Base-by-base conservation (phyloP, 1,284 basidiomycete species). In the Sanghuangporus sanghuang region DNA sequence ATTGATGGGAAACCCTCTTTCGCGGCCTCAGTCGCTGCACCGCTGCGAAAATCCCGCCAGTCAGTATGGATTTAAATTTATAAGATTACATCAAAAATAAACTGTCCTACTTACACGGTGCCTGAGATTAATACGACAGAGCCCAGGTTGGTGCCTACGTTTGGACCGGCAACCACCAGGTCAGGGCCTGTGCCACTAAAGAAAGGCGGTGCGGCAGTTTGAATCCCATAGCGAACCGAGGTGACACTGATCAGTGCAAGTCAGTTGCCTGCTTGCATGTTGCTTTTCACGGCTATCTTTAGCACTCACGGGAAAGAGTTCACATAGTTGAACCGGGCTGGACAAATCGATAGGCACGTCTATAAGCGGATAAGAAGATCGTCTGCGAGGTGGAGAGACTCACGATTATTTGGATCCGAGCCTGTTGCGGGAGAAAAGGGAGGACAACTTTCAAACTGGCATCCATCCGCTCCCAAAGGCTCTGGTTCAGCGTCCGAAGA, bases 131-230 rank as follows among this genome's bases (percentile, higher is more conserved):
- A 65, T 4, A 70, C 66, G 1, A 77, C 78, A 18, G 79, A 71
- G 14, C 39, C 39, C 7, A 23, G 69, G 76, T 73, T 65, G 79
- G 78, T 78, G 57, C 81, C 81, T n/a, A 84, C 76, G 68, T 85
- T 84, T 0, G 78, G 77, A 0, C 82, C 83, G 66, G 77, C 77
- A 12, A 85, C 75, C 5, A 84, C 77, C 40, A 85, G 74, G 60
- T 84, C 82, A 0, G 83, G 83, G n/a, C 68, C 66, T 16, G 70
- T 67, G 8, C 75, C 74, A 36, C 58, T 57, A 66, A 81, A 80
- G 66, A 79, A 77, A 57, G 76, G 69, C 0, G 81, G 79, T 1
- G 79, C 72, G 6, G 82, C 71, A 0, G 77, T 81, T 67, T 83
- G 77, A 18, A 84, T 79, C 0, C 81, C 82, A 68, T 75, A 79